Base-by-base conservation (phyloP, 176 grass and related monocot genomes). In the Hordeum marinum region DNA sequence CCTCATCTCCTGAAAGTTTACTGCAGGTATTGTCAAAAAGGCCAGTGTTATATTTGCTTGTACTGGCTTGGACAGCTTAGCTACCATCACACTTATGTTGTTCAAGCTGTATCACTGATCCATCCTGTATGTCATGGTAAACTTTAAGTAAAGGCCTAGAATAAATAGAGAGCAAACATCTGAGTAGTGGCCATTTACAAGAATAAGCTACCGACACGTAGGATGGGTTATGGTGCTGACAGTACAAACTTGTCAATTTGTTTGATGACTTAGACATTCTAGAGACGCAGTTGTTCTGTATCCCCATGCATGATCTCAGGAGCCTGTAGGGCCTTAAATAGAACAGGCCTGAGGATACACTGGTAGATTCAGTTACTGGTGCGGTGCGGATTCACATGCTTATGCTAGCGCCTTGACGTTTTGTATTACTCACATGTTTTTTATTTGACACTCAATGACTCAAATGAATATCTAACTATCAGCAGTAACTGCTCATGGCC, bases 1-100 rank as follows among this genome's bases (percentile, higher is more conserved):
- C 61, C 37, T 76, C 46, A 40, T 85, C 69, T 81, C 35, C 60
- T n/a, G 67, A 61, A 76, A 89, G 50, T 80, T 81, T 89, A n/a
- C 77, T 34, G 37, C 77, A 81, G 87, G 87, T 85, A 76, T 27
- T 80, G 15, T 14, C 13, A 74, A 73, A 71, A 73, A 0, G 17
- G 7, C 18, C 52, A 21, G 2, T 9, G 32, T 21, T 55, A 55
- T 55, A 8, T 55, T 55, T 55, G 6, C 18, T 27, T 78, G 36
- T n/a, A 77, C 17, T 1, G 73, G 27, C 52, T 55, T 12, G 15
- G 46, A 35, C 0, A 55, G 54, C 27, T 18, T 34, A 35, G 27
- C 8, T 76, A 11, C 9, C 50, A 55, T 55, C 27, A 54, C 25
- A 34, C 32, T 34, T 34, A 34, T 34, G 32, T 34, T 34, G 32